These are phyloP conservation scores for Aegilops speltoides DNA, from an alignment of 176 grass and related monocot genomes.

Conservation along the genomic window DNA sequence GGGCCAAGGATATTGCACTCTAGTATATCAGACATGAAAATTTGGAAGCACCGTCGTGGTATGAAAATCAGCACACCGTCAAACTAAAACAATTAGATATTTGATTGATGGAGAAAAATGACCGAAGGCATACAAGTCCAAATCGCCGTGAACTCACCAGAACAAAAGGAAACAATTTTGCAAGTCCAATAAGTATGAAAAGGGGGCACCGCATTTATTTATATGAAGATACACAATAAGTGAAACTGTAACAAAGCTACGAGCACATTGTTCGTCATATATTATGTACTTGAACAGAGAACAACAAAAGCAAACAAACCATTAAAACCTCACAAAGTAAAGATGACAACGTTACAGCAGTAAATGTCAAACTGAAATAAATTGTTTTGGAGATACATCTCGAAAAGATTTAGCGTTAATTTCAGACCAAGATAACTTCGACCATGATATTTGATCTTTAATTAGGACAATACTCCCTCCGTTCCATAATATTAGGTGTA, in stretches of 20 bases:
- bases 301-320: background rate
- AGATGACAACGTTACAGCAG: background rate
- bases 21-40: background rate
- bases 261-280: background rate
- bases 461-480: background rate
- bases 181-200: slow-evolving; percentile 4
- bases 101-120: slow-evolving; percentile 7
- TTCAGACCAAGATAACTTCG: background rate
- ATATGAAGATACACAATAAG: background rate
- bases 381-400: background rate
- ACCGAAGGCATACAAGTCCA: background rate
- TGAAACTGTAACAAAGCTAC: background rate
- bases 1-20: background rate
- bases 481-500: too few relatives aligned
- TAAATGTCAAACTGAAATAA: background rate
- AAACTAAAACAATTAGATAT: background rate
- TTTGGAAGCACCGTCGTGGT: background rate
- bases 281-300: background rate
- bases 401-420: background rate
- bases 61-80: background rate
- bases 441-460: background rate
- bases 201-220: background rate
- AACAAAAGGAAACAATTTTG: background rate
- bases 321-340: background rate
- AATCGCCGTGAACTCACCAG: background rate